phyloP scores from a whole-genome alignment of 2,329 filamentous ascomycete species.

The Paecilomyces niveus region DNA sequence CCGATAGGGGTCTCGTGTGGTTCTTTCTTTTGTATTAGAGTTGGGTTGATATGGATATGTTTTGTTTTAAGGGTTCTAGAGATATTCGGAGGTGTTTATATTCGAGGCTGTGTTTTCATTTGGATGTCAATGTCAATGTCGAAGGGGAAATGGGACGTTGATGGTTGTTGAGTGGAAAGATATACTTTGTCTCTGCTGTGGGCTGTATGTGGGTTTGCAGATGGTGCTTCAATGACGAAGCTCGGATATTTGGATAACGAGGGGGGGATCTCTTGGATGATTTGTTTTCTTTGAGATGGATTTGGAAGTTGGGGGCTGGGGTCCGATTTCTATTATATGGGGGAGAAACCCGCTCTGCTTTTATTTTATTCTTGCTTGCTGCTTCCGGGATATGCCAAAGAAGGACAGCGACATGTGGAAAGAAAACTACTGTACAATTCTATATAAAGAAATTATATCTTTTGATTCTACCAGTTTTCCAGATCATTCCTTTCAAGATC shows the following conservation, averaged over 20 bases:
- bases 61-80: no score
- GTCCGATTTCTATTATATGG: background rate
- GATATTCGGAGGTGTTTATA: no score
- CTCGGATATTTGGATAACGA: background rate
- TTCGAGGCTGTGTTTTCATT: no score
- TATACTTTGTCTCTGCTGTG: no score
- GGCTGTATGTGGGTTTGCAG: no score
- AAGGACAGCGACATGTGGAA: background rate
- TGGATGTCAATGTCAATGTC: no score
- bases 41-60: no score
- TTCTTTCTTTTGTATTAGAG: no score
- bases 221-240: no score
- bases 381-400: background rate
- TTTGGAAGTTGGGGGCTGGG: background rate
- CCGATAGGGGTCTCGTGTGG: no score
- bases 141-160: no score
- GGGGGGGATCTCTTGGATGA: background rate
- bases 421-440: background rate
- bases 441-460: background rate
- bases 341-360: background rate
- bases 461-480: background rate
- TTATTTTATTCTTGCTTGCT: background rate
- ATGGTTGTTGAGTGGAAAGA: no score
- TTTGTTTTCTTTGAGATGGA: background rate
- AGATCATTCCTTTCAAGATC: conserved; percentile 10